These are phyloP conservation scores for Daldinia decipiens DNA, from an alignment of 495 filamentous ascomycete species.

Conservation along the genomic window DNA sequence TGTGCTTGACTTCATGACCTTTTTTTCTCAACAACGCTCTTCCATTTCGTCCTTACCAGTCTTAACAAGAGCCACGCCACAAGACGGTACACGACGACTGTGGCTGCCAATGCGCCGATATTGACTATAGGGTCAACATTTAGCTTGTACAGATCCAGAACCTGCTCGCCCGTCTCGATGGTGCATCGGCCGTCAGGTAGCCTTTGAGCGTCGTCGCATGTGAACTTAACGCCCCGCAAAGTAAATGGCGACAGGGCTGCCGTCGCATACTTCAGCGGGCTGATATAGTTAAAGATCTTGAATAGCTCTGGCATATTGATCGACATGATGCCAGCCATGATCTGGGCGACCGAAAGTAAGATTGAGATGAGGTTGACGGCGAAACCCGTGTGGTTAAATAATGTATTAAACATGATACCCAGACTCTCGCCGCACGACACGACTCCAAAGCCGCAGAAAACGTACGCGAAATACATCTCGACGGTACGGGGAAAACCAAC, in stretches of 20 bases:
- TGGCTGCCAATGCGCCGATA: constrained; percentile 67
- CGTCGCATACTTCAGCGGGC: constrained; percentile 72
- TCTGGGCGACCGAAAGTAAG: constrained; percentile 69
- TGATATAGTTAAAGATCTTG: constrained; percentile 74
- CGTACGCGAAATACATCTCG: constrained; percentile 70
- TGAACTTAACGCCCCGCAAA: constrained; percentile 65
- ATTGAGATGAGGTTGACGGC: constrained; percentile 74
- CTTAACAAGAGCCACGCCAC: constrained; percentile 71
- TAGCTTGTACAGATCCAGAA: constrained; percentile 70
- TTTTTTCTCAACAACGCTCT: constrained; percentile 39
- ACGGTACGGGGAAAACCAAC: constrained; percentile 69
- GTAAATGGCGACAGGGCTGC: constrained; percentile 71
- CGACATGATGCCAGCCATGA: constrained; percentile 75
- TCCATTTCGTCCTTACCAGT: constrained; percentile 53
- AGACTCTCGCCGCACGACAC: constrained; percentile 77
- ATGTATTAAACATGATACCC: constrained; percentile 82
- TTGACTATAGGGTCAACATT: constrained; percentile 66
- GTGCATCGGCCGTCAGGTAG: constrained; percentile 68
- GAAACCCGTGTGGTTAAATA: constrained; percentile 78
- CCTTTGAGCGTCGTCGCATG: constrained; percentile 65
- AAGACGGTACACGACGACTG: constrained; percentile 69
- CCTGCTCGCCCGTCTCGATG: constrained; percentile 69
- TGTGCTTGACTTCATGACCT: constrained; percentile 12
- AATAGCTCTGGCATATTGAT: constrained; percentile 71
- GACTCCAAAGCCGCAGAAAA: constrained; percentile 76